Conservation (phyloP, 805 yeast species). For the Wickerhamia fluorescens region DNA sequence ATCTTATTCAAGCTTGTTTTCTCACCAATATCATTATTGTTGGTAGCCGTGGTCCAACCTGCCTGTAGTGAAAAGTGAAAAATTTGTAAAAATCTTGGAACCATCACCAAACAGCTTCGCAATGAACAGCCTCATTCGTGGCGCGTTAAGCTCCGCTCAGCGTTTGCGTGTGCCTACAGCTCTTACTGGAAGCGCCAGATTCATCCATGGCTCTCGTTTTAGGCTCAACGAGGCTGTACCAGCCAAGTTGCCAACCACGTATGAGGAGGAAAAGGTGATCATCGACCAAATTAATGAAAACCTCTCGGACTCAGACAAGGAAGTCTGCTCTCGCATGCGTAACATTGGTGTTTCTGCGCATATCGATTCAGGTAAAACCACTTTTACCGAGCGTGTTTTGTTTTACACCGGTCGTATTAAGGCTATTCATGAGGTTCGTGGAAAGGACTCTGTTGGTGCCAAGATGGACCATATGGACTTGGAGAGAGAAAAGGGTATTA, state of each 20-base stretch:
- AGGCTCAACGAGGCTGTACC: constrained; percentile 6
- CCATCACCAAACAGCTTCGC: constrained; percentile 1
- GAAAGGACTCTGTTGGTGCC: constrained; percentile 96
- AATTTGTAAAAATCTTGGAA: neutral
- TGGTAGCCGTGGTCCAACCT: too few species aligned
- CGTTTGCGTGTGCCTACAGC: too few species aligned
- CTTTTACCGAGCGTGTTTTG: constrained; percentile 94
- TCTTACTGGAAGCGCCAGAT: too few species aligned
- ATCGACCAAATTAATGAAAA: constrained; percentile 49
- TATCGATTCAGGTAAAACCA: constrained; percentile 96
- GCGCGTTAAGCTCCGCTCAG: too few species aligned
- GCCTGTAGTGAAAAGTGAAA: too few species aligned
- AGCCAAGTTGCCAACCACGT: constrained; percentile 32
- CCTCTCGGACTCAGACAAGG: constrained; percentile 46
- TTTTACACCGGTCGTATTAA: constrained; percentile 96
- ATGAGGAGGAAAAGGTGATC: constrained; percentile 68
- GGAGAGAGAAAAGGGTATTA: constrained; percentile 97
- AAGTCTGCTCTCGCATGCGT: constrained; percentile 56
- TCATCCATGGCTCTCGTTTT: constrained; percentile 2
- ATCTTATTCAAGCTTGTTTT: too few species aligned
- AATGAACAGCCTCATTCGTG: too few species aligned
- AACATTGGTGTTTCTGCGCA: constrained; percentile 98
- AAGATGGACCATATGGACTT: constrained; percentile 99
- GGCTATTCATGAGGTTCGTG: constrained; percentile 95
- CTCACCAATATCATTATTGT: too few species aligned